Base-by-base conservation (phyloP, 2,329 filamentous ascomycete species). In the Albophoma yamanashiensis region DNA sequence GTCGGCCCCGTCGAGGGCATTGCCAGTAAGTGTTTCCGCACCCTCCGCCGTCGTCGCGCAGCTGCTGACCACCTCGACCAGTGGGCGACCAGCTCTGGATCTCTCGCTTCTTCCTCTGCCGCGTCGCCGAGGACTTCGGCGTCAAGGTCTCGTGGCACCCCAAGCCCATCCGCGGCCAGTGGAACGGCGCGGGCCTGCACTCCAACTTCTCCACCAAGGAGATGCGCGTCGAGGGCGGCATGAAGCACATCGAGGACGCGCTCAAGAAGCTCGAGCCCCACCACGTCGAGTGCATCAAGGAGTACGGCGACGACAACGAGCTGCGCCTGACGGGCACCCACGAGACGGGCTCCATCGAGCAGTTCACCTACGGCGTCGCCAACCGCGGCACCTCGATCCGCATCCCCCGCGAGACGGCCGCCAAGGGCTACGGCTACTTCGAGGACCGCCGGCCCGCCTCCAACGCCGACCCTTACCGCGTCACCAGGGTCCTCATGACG, bases 11-110 rank as follows among this genome's bases (percentile, higher is more conserved):
- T 91, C 78, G 76, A 80, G 59, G 93, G 92, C 65, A 97, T 97
- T 69, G 81, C 87, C 74, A 89, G 88, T 90, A 76, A 78, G 85
- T 81, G 27, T 31, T 31, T 3, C 27, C 27, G 5, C 27, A 3
- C 8, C 9, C 45, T 39, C 42, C 39, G 14, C n/a, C 9, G 11
- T 55, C 2, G 20, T 15, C 22, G 20, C 31, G 31, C 7, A 39
- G n/a, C 55, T n/a, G 36, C 61, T 55, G 55, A 47, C 45, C n/a
- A n/a, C 8, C 2, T 31, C 6, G 36, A 4, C 57, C 67, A 88
- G 87, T 97, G 83, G 94, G 94, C 76, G 94, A 99, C 76, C 88
- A 97, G 73, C 91, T 99, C 70, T 97, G 93, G 94, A 82, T 96
- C 70, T 69, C 76, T 2, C 88, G 91, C 67, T 94, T 92, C 82